A percentile compares a stretch with the other conserved stretches of the same genome.
Conservation (phyloP, 2,329 filamentous ascomycete genomes). For the Teratosphaeria pseudoeucalypti region DNA sequence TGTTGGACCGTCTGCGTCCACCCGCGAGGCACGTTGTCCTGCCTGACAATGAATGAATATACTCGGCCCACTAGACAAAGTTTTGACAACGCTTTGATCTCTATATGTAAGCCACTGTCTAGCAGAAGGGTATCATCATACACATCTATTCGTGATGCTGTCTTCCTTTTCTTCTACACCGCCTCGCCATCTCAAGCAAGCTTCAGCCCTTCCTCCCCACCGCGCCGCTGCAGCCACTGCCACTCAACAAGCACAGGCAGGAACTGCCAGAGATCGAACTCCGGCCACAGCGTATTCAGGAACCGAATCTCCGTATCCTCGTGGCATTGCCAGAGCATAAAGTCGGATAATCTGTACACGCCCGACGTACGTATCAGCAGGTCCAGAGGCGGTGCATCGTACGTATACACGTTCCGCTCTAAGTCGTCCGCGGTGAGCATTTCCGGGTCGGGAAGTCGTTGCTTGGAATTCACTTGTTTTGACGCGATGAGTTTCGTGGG, state of each 20-base stretch:
- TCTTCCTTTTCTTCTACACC: too few relatives aligned
- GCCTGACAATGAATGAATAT: too few relatives aligned
- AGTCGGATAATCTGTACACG: slow-evolving; percentile 86
- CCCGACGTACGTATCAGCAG: slow-evolving; percentile 86
- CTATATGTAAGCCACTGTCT: not conserved
- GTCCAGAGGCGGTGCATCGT: slow-evolving; percentile 75
- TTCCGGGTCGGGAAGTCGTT: slow-evolving; percentile 60
- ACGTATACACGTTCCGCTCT: slow-evolving; percentile 78
- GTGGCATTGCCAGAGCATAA: slow-evolving; percentile 98
- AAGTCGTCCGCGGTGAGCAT: slow-evolving; percentile 75
- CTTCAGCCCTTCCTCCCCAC: not conserved
- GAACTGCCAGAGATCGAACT: slow-evolving; percentile 90
- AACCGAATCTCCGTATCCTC: slow-evolving; percentile 89
- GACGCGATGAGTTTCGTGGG: slow-evolving; percentile 12
- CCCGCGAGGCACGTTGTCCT: too few relatives aligned
- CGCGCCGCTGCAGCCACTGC: slow-evolving; percentile 49
- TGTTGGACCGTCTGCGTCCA: too few relatives aligned
- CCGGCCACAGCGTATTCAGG: slow-evolving; percentile 84
- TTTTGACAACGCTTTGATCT: not conserved
- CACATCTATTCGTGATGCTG: not conserved
- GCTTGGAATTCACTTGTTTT: not conserved
- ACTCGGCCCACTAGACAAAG: too few relatives aligned
- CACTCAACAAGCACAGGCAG: slow-evolving; percentile 87
- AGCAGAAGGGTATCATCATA: not conserved
- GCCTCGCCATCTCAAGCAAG: not conserved